A percentile compares a stretch with the other conserved stretches of the same genome.
Conservation (phyloP, 305 asterid genomes). For the Fraxinus platypoda region DNA sequence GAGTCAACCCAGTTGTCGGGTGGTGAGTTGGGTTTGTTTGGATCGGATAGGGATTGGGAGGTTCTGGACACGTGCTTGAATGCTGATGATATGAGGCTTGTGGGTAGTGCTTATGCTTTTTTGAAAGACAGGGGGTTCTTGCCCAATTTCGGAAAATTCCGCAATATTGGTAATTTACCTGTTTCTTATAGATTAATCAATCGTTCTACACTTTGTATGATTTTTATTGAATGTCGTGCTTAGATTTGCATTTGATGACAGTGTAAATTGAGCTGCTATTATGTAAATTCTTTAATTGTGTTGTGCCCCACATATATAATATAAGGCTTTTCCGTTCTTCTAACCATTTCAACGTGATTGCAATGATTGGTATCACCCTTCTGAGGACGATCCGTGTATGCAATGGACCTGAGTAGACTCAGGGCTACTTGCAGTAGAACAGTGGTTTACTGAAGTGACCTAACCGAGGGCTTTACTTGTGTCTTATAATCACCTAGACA, state of each 20-base stretch:
- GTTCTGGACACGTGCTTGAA: conserved; percentile 85
- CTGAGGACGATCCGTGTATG: not conserved
- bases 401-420: not conserved
- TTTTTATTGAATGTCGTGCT: not conserved
- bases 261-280: not conserved
- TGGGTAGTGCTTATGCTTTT: conserved; percentile 66
- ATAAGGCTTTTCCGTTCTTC: not conserved
- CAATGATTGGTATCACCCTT: not conserved
- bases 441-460: not conserved
- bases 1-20: conserved; percentile 27
- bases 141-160: conserved; percentile 68
- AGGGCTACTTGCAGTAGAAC: not conserved
- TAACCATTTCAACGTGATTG: not conserved
- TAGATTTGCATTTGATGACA: not conserved
- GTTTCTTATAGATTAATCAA: not conserved
- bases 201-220: not conserved
- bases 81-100: conserved; percentile 96
- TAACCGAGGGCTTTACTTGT: not conserved
- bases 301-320: not conserved
- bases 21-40: conserved; percentile 31
- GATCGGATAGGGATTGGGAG: conserved; percentile 65
- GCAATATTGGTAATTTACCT: conserved; percentile 53
- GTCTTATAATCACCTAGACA: not conserved
- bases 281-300: not conserved
- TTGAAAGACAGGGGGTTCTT: conserved; percentile 63